Evolutionary conservation across 345 rosid genomes (phyloP).

Genomic region (Ceriops zippeliana): DNA sequence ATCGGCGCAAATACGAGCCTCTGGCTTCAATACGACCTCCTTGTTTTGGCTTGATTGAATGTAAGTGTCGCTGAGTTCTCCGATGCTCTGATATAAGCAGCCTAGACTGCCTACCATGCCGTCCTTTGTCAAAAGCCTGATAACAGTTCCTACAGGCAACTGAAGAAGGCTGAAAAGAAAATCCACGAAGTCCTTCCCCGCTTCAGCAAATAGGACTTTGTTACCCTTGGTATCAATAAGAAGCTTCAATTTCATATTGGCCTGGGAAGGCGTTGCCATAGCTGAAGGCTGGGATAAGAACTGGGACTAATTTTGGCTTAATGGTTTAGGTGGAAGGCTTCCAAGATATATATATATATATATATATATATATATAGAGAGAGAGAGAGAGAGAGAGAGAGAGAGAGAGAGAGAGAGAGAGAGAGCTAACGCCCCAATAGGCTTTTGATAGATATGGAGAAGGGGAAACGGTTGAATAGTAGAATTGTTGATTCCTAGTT

Average conservation of each 20-base stretch:
- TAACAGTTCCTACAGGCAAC: conserved; percentile 2
- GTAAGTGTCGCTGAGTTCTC: neutral
- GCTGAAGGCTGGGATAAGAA: neutral
- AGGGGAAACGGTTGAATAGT: no score
- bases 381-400: no score
- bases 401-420: no score
- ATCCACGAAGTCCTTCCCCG: conserved; percentile 2
- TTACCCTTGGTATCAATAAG: neutral
- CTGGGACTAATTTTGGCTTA: no score
- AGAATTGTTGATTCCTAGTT: no score
- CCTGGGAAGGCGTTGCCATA: neutral
- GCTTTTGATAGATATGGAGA: no score
- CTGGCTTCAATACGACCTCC: neutral
- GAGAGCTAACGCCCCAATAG: no score
- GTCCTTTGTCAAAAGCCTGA: conserved; percentile 2
- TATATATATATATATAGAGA: no score
- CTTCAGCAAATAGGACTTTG: neutral
- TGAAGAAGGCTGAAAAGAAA: neutral
- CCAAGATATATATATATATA: no score
- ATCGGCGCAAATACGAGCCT: neutral
- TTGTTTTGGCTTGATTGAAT: conserved; percentile 7
- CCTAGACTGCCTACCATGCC: conserved; percentile 10
- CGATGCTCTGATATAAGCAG: conserved; percentile 5
- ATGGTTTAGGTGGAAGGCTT: no score
- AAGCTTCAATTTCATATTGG: conserved; percentile 10